Conservation (phyloP, 192 early-diverging fungal genomes). For the Phlyctochytrium bullatum region DNA sequence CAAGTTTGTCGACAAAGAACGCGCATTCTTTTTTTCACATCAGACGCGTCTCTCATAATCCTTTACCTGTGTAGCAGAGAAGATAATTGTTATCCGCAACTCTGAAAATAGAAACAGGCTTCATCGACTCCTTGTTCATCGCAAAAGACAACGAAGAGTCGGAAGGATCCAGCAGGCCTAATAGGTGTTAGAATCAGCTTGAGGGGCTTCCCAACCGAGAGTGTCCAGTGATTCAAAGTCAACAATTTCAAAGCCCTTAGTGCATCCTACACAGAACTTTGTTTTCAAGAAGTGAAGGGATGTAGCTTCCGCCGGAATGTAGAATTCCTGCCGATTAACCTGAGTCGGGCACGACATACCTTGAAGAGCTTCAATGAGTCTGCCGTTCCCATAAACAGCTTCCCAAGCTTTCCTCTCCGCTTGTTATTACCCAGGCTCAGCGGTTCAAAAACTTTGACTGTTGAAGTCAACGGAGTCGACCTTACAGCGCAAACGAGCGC, state of each 20-base stretch:
- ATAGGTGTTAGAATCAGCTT: background rate
- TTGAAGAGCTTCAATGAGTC: constrained; percentile 59
- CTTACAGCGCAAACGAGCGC: constrained; percentile 68
- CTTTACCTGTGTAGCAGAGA: constrained; percentile 85
- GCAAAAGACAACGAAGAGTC: constrained; percentile 80
- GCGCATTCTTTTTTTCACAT: constrained; percentile 68
- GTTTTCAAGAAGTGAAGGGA: constrained; percentile 84
- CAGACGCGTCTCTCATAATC: background rate
- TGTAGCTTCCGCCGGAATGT: constrained; percentile 85
- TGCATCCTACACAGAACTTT: constrained; percentile 85
- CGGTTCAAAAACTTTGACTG: constrained; percentile 76
- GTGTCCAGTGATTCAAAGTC: constrained; percentile 81
- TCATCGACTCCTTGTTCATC: constrained; percentile 70
- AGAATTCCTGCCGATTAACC: constrained; percentile 67
- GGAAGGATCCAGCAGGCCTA: constrained; percentile 76
- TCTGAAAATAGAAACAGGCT: constrained; percentile 81
- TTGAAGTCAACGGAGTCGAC: constrained; percentile 69
- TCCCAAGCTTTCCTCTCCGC: constrained; percentile 49
- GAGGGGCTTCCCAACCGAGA: constrained; percentile 50
- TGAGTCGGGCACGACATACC: constrained; percentile 29
- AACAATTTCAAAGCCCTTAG: constrained; percentile 92
- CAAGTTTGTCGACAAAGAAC: constrained; percentile 89
- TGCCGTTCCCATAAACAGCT: constrained; percentile 48
- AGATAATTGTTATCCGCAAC: constrained; percentile 75
- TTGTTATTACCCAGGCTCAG: constrained; percentile 43